Conservation (phyloP, 1,284 basidiomycete species). For the Moesziomyces aphidis region DNA sequence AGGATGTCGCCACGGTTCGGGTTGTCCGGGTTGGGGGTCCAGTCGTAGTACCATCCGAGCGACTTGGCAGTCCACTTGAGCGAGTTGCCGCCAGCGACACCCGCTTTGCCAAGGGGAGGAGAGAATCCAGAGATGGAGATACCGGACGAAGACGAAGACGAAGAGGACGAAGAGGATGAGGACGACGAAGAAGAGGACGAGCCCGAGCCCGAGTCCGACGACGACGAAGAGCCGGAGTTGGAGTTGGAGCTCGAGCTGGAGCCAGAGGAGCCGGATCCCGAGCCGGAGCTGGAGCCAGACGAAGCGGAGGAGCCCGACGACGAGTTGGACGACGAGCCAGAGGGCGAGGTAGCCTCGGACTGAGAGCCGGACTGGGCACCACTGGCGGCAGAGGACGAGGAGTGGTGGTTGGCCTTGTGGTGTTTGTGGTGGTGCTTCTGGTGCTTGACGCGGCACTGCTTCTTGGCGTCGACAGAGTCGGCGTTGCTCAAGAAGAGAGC, state of each 20-base stretch:
- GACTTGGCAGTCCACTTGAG: constrained; percentile 36
- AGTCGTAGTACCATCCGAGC: constrained; percentile 52
- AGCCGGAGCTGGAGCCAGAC: constrained; percentile 15
- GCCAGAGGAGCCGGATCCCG: constrained; percentile 9
- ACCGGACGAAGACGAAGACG: constrained; percentile 12
- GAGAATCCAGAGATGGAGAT: constrained; percentile 31
- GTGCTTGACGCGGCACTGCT: constrained; percentile 37
- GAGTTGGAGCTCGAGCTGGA: constrained; percentile 15
- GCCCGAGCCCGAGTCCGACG: constrained; percentile 11
- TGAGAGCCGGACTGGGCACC: constrained; percentile 6
- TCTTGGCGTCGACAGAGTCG: constrained; percentile 32
- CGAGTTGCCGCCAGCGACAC: constrained; percentile 57
- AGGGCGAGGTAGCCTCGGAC: constrained; percentile 6
- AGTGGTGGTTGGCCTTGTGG: constrained; percentile 8
- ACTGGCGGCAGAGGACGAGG: constrained; percentile 2
- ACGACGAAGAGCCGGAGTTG: constrained; percentile 14
- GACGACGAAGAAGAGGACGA: constrained; percentile 11
- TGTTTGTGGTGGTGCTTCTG: constrained; percentile 21
- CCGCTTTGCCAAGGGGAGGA: constrained; percentile 52
- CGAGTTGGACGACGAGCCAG: constrained; percentile 9
- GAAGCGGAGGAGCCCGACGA: constrained; percentile 3
- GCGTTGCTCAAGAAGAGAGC: constrained; percentile 25
- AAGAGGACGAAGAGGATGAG: constrained; percentile 16
- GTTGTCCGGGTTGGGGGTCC: constrained; percentile 50
- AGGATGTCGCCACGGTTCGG: constrained; percentile 28